A percentile compares a stretch with the other conserved stretches of the same genome.
Conservation (phyloP, 257 asterid species). For the Petrea volubilis region DNA sequence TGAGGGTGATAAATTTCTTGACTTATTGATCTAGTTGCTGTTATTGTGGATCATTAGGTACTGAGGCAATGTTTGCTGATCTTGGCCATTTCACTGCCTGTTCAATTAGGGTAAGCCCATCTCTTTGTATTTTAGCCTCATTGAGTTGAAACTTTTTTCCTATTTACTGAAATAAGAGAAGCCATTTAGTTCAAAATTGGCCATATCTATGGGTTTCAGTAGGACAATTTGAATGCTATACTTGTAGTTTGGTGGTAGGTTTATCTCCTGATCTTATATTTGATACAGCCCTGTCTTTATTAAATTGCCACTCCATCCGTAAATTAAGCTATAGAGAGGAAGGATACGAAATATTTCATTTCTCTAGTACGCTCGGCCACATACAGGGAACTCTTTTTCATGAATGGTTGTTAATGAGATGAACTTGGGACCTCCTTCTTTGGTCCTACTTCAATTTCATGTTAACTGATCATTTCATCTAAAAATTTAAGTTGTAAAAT, state of each 20-base stretch:
- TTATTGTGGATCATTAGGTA: slow-evolving; percentile 39
- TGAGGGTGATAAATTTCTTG: neutral
- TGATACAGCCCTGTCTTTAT: neutral
- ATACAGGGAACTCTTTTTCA: too few species aligned
- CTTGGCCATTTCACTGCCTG: slow-evolving; percentile 64
- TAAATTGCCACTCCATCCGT: too few species aligned
- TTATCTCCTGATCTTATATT: neutral
- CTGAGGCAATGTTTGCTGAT: slow-evolving; percentile 82
- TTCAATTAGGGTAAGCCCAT: slow-evolving; percentile 48
- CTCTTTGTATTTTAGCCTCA: neutral
- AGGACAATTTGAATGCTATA: neutral
- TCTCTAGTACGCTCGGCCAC: too few species aligned
- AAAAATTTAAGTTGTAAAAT: too few species aligned
- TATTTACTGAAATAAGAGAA: neutral
- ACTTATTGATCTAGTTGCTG: neutral
- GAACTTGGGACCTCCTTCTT: too few species aligned
- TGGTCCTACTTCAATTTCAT: too few species aligned
- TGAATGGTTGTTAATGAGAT: too few species aligned
- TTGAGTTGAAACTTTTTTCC: neutral
- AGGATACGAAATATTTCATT: too few species aligned
- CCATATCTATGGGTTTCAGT: neutral
- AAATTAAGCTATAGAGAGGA: too few species aligned
- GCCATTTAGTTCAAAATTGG: neutral
- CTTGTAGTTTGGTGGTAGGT: neutral
- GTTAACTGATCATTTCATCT: too few species aligned